Conservation (phyloP, 2,329 filamentous ascomycete genomes). For the Lasiodiplodia citricola region DNA sequence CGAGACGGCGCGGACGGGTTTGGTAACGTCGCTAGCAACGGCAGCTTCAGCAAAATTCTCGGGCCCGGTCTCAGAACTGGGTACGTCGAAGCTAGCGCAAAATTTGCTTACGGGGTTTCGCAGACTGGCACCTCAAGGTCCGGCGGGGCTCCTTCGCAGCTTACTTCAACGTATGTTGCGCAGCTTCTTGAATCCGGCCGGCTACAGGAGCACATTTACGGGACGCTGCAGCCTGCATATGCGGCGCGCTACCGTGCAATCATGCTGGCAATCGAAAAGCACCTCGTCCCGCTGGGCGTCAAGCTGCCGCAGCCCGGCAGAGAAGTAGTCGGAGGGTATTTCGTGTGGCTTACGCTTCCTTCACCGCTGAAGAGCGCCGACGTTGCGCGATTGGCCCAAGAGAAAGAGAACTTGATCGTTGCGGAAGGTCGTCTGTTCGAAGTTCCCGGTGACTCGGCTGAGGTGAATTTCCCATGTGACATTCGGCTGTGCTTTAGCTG, state of each 20-base stretch:
- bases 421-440: conserved; percentile 74
- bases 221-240: conserved; percentile 62
- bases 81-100: conserved; percentile 79
- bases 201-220: conserved; percentile 59
- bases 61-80: conserved; percentile 83
- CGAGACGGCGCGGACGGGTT: conserved; percentile 62
- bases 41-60: conserved; percentile 86
- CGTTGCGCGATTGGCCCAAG: conserved; percentile 62
- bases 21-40: conserved; percentile 84
- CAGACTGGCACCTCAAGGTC: conserved; percentile 65
- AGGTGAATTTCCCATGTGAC: conserved; percentile 62
- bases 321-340: conserved; percentile 77
- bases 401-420: conserved; percentile 70
- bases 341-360: conserved; percentile 78
- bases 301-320: conserved; percentile 49
- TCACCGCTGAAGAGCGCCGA: conserved; percentile 57
- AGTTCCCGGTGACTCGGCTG: conserved; percentile 52
- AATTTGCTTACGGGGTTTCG: conserved; percentile 63
- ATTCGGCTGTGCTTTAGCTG: conserved; percentile 72
- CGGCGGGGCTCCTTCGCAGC: conserved; percentile 65
- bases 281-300: conserved; percentile 70
- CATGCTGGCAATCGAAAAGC: conserved; percentile 61
- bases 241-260: conserved; percentile 60
- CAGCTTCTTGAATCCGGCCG: conserved; percentile 58
- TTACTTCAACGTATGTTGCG: conserved; percentile 62